Conservation (phyloP, 192 early-diverging fungal species). For the Coemansia sp. region DNA sequence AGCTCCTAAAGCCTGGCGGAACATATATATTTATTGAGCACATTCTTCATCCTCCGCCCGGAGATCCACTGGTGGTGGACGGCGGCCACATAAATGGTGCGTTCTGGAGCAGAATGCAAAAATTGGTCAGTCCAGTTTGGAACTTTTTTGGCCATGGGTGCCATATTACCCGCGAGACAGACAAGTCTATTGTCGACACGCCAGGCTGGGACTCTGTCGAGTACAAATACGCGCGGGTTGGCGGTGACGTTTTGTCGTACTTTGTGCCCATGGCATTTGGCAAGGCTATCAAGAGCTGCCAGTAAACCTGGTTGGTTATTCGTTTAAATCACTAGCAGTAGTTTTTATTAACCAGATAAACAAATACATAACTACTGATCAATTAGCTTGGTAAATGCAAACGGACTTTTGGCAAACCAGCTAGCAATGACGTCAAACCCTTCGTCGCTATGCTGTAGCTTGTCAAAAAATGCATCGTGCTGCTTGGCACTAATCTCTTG, state of each 20-base stretch:
- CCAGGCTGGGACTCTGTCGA: conserved; percentile 26
- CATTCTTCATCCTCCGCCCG: conserved; percentile 26
- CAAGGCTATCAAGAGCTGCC: conserved; percentile 24
- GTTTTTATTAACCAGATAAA: neutral
- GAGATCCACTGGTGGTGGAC: conserved; percentile 23
- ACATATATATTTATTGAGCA: conserved; percentile 40
- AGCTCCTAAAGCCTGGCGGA: conserved; percentile 38
- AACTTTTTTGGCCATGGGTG: conserved; percentile 25
- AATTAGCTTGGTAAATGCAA: conserved; percentile 50
- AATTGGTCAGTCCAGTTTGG: conserved; percentile 25
- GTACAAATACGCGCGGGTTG: conserved; percentile 25
- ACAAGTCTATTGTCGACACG: conserved; percentile 15
- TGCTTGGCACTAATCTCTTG: conserved; percentile 76
- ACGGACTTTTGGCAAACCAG: conserved; percentile 88
- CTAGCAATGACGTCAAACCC: conserved; percentile 86
- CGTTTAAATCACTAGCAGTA: too few relatives aligned
- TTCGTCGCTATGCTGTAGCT: conserved; percentile 73
- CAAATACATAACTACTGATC: conserved; percentile 23
- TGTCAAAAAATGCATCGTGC: conserved; percentile 79
- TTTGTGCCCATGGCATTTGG: conserved; percentile 39
- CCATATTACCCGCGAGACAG: conserved; percentile 20
- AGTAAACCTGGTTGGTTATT: neutral
- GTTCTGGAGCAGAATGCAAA: conserved; percentile 31
- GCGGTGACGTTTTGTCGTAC: conserved; percentile 13
- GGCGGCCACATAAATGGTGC: conserved; percentile 24